phyloP scores from a whole-genome alignment of 306 rosid species.

The Rosa multiflora region DNA sequence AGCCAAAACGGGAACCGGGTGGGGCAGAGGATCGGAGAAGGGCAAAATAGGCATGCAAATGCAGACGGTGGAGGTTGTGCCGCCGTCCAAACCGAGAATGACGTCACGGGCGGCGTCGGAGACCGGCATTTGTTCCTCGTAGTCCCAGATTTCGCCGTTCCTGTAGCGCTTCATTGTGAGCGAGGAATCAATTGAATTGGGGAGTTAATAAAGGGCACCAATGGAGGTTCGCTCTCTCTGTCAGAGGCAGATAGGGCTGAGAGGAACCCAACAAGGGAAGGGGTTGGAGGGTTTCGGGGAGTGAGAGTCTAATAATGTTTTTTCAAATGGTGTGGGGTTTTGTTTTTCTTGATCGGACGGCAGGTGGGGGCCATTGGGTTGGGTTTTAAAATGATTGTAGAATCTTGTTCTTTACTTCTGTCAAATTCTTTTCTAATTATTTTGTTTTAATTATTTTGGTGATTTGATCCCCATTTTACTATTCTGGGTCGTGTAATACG shows the following conservation, averaged over 20 bases:
- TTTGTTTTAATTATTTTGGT: neutral
- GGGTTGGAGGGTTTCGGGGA: neutral
- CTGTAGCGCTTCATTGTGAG: conserved; percentile 56
- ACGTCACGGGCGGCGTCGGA: conserved; percentile 43
- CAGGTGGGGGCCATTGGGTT: neutral
- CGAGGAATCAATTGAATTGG: neutral
- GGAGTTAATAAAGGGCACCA: neutral
- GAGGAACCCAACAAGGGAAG: conserved; percentile 4
- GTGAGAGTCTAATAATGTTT: no score
- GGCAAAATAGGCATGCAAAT: conserved; percentile 66
- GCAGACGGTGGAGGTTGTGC: conserved; percentile 85
- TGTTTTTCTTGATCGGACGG: conserved; percentile 17
- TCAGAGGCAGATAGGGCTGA: neutral
- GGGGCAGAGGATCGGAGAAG: conserved; percentile 48
- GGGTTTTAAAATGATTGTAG: neutral
- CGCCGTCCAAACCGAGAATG: conserved; percentile 81
- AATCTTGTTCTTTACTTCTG: conserved; percentile 9
- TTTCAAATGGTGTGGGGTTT: neutral
- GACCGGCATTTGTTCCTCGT: conserved; percentile 57
- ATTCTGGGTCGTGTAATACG: neutral
- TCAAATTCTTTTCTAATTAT: conserved; percentile 1
- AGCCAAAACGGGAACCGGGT: conserved; percentile 65
- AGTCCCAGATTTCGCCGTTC: conserved; percentile 82
- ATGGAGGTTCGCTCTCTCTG: neutral
- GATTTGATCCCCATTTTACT: no score